These are phyloP conservation scores for Glebionis coronaria DNA, from an alignment of 129 eudicot species.

Conservation along the genomic window DNA sequence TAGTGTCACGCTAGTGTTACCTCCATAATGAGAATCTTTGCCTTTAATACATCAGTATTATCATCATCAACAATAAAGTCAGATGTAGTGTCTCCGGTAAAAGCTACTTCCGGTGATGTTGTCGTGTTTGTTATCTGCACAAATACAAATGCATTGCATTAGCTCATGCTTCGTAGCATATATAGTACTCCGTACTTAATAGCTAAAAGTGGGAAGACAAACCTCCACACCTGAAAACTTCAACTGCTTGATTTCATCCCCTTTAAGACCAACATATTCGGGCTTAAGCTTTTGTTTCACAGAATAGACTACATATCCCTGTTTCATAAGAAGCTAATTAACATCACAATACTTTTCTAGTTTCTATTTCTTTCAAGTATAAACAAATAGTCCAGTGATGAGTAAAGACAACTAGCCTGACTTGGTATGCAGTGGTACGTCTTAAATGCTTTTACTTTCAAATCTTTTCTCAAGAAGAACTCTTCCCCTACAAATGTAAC, in stretches of 20 bases:
- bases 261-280: conserved; percentile 69
- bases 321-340: conserved; percentile 7
- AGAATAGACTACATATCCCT: conserved; percentile 87
- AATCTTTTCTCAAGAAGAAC: conserved; percentile 59
- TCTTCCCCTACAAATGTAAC: conserved; percentile 69
- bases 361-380: background rate
- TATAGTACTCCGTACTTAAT: background rate
- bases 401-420: conserved; percentile 53
- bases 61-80: conserved; percentile 66
- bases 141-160: conserved; percentile 12
- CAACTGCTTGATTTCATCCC: conserved; percentile 71
- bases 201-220: conserved; percentile 30
- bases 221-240: conserved; percentile 95
- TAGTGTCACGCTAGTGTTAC: conserved; percentile 28
- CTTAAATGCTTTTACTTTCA: conserved; percentile 81
- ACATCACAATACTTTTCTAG: background rate
- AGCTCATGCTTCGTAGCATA: conserved; percentile 3
- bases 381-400: background rate
- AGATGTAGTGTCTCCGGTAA: conserved; percentile 93
- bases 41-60: conserved; percentile 69
- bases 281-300: conserved; percentile 83
- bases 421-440: conserved; percentile 88
- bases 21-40: conserved; percentile 94
- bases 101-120: conserved; percentile 88
- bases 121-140: conserved; percentile 64